Conservation (phyloP, 306 rosid species). For the Lathyrus oleraceus region DNA sequence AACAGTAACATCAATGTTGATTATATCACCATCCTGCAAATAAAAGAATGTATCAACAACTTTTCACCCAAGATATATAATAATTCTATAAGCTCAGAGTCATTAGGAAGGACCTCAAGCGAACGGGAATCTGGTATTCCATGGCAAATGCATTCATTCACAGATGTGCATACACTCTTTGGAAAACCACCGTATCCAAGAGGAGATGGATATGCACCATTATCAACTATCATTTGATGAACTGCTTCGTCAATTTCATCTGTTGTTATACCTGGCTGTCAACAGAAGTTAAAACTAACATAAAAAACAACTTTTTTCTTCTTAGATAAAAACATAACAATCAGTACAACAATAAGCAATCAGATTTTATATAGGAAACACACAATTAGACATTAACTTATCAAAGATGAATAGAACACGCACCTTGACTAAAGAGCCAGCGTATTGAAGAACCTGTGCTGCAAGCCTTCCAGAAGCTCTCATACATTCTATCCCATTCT, state of each 20-base stretch:
- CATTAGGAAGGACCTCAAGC: conserved; percentile 63
- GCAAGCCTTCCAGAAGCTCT: conserved; percentile 95
- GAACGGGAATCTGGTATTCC: conserved; percentile 89
- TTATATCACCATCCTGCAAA: conserved; percentile 92
- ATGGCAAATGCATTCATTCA: conserved; percentile 95
- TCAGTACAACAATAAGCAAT: background rate
- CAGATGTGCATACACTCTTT: conserved; percentile 96
- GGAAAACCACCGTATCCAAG: conserved; percentile 96
- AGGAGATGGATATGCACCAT: conserved; percentile 95
- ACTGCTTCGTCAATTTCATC: conserved; percentile 96
- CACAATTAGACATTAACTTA: conserved; percentile 5
- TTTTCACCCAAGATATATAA: conserved; percentile 8
- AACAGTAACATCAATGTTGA: conserved; percentile 89
- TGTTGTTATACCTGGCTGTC: conserved; percentile 93
- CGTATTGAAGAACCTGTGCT: conserved; percentile 92
- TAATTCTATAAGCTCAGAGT: conserved; percentile 20
- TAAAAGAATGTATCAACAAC: conserved; percentile 15
- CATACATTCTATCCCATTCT: conserved; percentile 82
- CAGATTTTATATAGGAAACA: background rate
- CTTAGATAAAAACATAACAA: conserved; percentile 22
- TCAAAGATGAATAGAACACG: conserved; percentile 25
- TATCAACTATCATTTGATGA: conserved; percentile 91
- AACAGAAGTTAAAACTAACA: conserved; percentile 56
- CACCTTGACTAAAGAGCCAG: conserved; percentile 92
- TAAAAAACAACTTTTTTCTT: conserved; percentile 12